phyloP scores from a whole-genome alignment of 768 basidiomycete species.

The Phaeotremella skinneri region DNA sequence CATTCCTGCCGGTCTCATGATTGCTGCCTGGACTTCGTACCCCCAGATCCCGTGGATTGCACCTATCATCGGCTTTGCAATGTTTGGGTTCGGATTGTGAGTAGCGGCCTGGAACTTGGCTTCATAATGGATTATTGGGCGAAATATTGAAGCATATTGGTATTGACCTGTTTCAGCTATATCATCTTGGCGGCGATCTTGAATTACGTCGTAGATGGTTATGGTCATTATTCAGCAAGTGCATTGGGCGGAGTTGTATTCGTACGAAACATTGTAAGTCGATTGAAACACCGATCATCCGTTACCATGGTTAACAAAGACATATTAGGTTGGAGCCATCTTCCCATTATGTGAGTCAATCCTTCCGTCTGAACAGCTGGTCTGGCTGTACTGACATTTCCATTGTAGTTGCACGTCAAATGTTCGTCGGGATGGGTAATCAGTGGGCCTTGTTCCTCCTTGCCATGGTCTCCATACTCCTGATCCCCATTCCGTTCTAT shows the following conservation, averaged over 20 bases:
- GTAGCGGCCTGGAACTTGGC: not conserved
- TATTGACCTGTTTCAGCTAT: conserved; percentile 8
- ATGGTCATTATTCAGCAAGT: conserved; percentile 38
- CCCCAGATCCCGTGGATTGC: conserved; percentile 28
- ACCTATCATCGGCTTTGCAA: conserved; percentile 39
- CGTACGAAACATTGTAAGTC: conserved; percentile 34
- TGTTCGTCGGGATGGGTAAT: conserved; percentile 39
- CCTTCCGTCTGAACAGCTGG: not conserved
- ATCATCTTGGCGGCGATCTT: conserved; percentile 38
- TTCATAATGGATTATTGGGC: too few species aligned
- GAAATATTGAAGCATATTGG: too few species aligned
- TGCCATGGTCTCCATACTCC: conserved; percentile 30
- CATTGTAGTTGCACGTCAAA: conserved; percentile 30
- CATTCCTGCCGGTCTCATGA: conserved; percentile 35
- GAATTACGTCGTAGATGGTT: conserved; percentile 40
- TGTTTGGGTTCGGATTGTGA: conserved; percentile 40
- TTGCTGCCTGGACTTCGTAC: conserved; percentile 41
- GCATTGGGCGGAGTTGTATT: conserved; percentile 34
- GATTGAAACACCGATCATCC: not conserved
- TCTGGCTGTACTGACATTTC: not conserved
- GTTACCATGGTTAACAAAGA: not conserved
- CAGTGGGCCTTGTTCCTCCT: conserved; percentile 40
- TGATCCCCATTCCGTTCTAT: conserved; percentile 40
- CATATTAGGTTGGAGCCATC: conserved; percentile 26
- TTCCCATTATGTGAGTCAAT: conserved; percentile 34